phyloP scores from a whole-genome alignment of 495 filamentous ascomycete genomes.

The Xylaria venustula region DNA sequence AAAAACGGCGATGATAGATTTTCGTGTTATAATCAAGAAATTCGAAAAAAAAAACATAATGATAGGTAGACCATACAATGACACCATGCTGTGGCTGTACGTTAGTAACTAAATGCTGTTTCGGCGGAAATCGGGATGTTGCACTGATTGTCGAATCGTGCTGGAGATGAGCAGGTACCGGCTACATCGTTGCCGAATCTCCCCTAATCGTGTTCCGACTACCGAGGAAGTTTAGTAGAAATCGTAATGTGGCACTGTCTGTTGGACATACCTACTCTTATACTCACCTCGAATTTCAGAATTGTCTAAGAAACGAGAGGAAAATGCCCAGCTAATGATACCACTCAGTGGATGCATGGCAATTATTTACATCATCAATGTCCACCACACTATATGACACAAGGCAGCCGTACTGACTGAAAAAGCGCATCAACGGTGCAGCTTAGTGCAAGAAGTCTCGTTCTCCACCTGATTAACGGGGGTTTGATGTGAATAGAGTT shows the following conservation, averaged over 20 bases:
- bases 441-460: neutral
- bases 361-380: no score
- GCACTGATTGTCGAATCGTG: neutral
- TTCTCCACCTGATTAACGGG: no score
- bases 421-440: no score
- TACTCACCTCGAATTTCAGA: no score
- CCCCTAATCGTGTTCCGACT: conserved; percentile 1
- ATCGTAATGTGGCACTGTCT: no score
- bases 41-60: conserved; percentile 7
- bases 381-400: no score
- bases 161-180: no score
- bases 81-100: conserved; percentile 2
- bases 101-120: neutral
- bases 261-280: no score
- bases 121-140: conserved; percentile 2
- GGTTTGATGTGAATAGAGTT: neutral
- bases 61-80: no score
- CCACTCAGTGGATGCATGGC: no score
- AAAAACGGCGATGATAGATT: conserved; percentile 30
- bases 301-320: no score
- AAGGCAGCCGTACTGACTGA: neutral
- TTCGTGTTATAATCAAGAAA: conserved; percentile 22
- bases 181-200: neutral
- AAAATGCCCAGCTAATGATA: no score
- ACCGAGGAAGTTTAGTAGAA: neutral